Base-by-base conservation (phyloP, 148 eudicot species). In the Amaranthus cruentus region DNA sequence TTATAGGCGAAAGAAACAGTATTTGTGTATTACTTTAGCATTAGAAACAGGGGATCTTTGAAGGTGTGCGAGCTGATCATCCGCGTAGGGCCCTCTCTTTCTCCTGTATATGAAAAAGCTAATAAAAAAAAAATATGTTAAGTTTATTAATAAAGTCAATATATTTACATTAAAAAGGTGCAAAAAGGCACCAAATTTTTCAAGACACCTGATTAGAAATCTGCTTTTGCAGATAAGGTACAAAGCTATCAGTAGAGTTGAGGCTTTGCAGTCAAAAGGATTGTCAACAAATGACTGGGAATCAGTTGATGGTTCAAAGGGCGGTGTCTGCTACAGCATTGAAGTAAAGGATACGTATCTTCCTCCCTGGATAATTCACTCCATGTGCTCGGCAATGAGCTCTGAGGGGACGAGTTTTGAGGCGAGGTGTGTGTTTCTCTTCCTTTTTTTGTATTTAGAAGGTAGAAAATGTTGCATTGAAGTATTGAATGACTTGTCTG, bases 321-420 rank as follows among this genome's bases (percentile, higher is more conserved):
- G 81, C 47, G 87, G 86, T 72, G 79, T 88, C 70, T 80, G 84
- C 76, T 88, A 91, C 78, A 90, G 91, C 79, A 84, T 91, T 65
- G 97, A 95, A 82, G 78, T 91, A 66, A 89, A 81, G 75, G 98
- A 87, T 82, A 73, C 86, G 0, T 91, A 82, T 85, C 87, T 91
- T 84, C 93, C 98, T 5, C 98, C 98, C 64, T 89, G 98, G 96
- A 71, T 84, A 68, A 77, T 88, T 72, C 75, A 74, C 72, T 78
- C 86, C 68, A 60, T 91, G 55, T 95, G 93, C 56, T 76, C 83
- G 64, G 84, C 85, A 56, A 77, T 95, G 84, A 56, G 73, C 71
- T 84, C 89, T 7, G 83, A 86, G 59, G 96, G 85, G 47, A 81
- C 63, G 74, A 85, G 80, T 75, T 95, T 90, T 75, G 96, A 91